These are phyloP conservation scores for Stephanocyclus meneghinianus DNA, from an alignment of 352 stramenopile species.

Conservation along the genomic window DNA sequence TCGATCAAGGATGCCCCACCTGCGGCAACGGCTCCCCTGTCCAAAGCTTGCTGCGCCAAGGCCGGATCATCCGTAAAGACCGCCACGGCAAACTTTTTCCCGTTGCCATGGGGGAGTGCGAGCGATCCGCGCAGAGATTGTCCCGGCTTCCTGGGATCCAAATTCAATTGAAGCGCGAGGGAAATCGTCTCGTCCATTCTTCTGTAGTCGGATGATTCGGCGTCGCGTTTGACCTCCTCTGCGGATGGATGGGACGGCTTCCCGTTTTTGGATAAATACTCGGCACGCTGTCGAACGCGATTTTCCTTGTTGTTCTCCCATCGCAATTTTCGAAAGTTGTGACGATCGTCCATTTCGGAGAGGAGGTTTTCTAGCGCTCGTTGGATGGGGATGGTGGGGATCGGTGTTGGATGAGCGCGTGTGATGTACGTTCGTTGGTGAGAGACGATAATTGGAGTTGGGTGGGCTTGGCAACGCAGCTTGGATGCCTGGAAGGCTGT, in stretches of 20 bases:
- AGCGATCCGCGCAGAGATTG: slow-evolving; percentile 69
- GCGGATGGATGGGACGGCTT: slow-evolving; percentile 6
- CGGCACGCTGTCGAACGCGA: slow-evolving; percentile 21
- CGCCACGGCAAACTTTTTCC: slow-evolving; percentile 61
- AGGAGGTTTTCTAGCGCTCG: neutral
- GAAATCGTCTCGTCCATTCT: slow-evolving; percentile 75
- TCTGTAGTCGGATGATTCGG: slow-evolving; percentile 35
- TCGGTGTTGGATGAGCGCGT: neutral
- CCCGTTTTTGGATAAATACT: slow-evolving; percentile 20
- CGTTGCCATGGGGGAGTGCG: slow-evolving; percentile 70
- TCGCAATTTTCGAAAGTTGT: slow-evolving; percentile 16
- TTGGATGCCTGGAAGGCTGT: neutral
- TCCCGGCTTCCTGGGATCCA: slow-evolving; percentile 73
- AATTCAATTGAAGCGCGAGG: slow-evolving; percentile 72
- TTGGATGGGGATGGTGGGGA: slow-evolving; percentile 6
- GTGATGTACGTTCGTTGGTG: neutral
- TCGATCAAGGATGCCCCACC: slow-evolving; percentile 66
- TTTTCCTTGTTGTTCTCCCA: slow-evolving; percentile 38
- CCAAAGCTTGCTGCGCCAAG: slow-evolving; percentile 43
- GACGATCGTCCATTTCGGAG: slow-evolving; percentile 13
- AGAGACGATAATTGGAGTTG: neutral
- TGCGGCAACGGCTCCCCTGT: slow-evolving; percentile 46
- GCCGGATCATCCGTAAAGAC: slow-evolving; percentile 69
- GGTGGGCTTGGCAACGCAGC: neutral
- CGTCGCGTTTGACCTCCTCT: slow-evolving; percentile 16